Evolutionary conservation across 1,139 yeast genomes (phyloP).

Genomic region (Zygoascus meyerae): DNA sequence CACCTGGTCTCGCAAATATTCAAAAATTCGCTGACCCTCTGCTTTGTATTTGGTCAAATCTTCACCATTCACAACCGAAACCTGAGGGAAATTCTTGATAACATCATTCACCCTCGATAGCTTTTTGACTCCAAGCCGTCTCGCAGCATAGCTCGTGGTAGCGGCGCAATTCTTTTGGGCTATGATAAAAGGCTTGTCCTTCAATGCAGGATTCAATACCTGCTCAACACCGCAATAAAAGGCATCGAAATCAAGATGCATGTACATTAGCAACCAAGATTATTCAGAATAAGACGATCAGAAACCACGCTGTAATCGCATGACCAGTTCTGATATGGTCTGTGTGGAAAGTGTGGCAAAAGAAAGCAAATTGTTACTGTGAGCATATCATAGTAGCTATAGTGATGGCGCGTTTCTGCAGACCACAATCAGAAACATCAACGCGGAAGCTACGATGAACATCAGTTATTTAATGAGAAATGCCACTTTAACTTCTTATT

Average conservation of each 20-base stretch:
- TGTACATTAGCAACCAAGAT: conserved; percentile 13
- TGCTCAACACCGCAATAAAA: conserved; percentile 37
- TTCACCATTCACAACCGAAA: conserved; percentile 35
- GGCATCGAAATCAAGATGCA: conserved; percentile 34
- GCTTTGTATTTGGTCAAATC: conserved; percentile 30
- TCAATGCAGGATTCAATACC: conserved; percentile 27
- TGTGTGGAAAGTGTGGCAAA: neutral
- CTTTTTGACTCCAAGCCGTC: conserved; percentile 32
- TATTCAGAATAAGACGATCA: neutral
- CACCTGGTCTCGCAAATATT: conserved; percentile 23
- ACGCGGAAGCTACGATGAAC: too few species aligned
- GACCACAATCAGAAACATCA: too few species aligned
- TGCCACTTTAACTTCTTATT: too few species aligned
- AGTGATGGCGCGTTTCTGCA: neutral
- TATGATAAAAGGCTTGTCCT: conserved; percentile 32
- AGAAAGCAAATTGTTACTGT: neutral
- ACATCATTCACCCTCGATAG: conserved; percentile 26
- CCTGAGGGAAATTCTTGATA: conserved; percentile 23
- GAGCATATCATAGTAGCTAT: neutral
- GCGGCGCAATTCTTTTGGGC: conserved; percentile 34
- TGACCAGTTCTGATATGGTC: too few species aligned
- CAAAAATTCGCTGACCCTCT: conserved; percentile 31
- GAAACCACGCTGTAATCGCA: neutral
- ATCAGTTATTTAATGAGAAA: too few species aligned
- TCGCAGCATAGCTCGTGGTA: conserved; percentile 35